Evolutionary conservation across 225 moss, liverwort and hornwort genomes (phyloP).

Genomic region (Marchantia polymorpha): DNA sequence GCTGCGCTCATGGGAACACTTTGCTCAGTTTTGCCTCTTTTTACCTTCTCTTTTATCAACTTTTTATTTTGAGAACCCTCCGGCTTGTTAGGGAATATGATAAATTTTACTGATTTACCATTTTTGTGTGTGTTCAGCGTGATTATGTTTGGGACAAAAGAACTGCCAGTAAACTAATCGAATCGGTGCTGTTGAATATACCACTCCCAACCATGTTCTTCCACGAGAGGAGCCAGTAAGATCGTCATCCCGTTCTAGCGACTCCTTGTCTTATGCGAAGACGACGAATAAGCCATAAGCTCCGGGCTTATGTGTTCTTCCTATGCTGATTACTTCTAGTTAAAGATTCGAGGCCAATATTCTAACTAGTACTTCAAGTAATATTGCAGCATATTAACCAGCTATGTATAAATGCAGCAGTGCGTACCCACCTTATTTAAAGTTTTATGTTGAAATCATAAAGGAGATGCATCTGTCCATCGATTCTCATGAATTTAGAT

Average conservation of each 20-base stretch:
- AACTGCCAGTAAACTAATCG: constrained; percentile 54
- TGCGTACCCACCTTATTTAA: background rate
- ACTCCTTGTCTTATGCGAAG: background rate
- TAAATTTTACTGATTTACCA: background rate
- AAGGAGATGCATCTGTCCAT: no score
- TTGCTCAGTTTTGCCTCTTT: background rate
- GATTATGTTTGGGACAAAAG: constrained; percentile 59
- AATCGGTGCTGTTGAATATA: constrained; percentile 53
- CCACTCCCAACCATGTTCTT: constrained; percentile 58
- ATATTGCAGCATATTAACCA: background rate
- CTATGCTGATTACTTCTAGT: background rate
- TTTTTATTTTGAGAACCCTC: background rate
- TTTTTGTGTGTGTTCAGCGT: constrained; percentile 35
- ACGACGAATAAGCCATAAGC: no score
- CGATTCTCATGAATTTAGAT: no score
- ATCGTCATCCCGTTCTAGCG: background rate
- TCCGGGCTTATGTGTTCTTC: background rate
- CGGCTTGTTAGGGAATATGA: no score
- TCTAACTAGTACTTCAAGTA: background rate
- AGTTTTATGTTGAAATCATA: no score
- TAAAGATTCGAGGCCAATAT: background rate
- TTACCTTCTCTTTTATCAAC: background rate
- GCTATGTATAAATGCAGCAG: background rate
- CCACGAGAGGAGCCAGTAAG: constrained; percentile 56
- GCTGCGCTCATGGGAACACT: background rate